Base-by-base conservation (phyloP, 371 early-diverging fungal genomes). In the Nematocida ironsii region DNA sequence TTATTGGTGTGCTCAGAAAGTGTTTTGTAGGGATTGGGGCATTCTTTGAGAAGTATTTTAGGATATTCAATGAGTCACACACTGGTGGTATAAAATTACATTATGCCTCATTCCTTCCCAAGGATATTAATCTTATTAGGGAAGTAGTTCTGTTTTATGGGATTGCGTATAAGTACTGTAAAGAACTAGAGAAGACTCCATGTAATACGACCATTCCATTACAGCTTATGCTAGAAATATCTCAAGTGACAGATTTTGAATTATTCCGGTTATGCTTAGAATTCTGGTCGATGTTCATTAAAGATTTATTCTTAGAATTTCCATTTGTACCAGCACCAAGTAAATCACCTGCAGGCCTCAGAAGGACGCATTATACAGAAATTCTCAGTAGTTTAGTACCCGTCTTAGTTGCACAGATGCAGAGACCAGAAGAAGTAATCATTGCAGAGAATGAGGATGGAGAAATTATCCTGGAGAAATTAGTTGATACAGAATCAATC, bases 401-500 rank as follows among this genome's bases (percentile, higher is more conserved):
- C 11, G 82, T 83, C 33, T 61, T 86, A 4, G 80, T 86, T 0
- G 39, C 72, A 4, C 85, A 86, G 62, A 88, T 88, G 88, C 84
- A 87, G 2, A 57, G 86, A 47, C 88, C 88, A 42, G 75, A 85
- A 72, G 88, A 92, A 90, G 94, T 96, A 13, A 89, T 98, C 52
- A 91, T 99, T 61, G 93, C 95, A n/a, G 94, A 97, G 86, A 95
- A 99, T 88, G 99, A 99, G 72, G 95, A 97, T 86, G 98, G 98
- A 60, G 97, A 97, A 88, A 93, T 98, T 86, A 95, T 99, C 11
- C 91, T 96, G 76, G 98, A 98, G 88, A 92, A 92, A 64, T 89
- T 96, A 83, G 94, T 95, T 86, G 98, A 97, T 87, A 94, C 94
- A 71, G 98, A 97, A 86, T 95, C 96, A 33, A 94, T 98, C 84